Evolutionary conservation across 164 flowering plant species (phyloP).

Genomic region (Macadamia tetraphylla): DNA sequence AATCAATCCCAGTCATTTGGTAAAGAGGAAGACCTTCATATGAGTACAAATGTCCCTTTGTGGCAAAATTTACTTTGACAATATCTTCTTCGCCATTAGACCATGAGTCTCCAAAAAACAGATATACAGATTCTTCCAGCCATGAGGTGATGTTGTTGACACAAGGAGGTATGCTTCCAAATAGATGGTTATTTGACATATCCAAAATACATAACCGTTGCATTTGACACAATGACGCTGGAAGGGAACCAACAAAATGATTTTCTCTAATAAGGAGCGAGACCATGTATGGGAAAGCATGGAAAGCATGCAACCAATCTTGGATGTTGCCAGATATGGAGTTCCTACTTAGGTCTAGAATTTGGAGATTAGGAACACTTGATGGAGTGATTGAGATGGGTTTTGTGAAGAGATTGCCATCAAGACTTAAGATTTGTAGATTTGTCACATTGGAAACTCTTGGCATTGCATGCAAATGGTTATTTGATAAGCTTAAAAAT

Average conservation of each 20-base stretch:
- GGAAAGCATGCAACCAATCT: background rate
- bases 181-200: background rate
- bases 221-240: constrained; percentile 4
- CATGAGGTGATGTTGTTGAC: constrained; percentile 4
- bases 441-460: constrained; percentile 1
- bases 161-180: constrained; percentile 7
- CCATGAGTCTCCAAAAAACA: too few relatives aligned
- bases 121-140: background rate
- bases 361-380: background rate
- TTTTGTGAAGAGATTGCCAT: constrained; percentile 4
- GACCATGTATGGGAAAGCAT: background rate
- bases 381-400: background rate
- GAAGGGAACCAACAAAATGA: constrained; percentile 4
- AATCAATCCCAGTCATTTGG: constrained; percentile 8
- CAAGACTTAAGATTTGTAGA: background rate
- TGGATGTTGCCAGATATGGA: background rate
- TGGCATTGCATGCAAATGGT: too few relatives aligned
- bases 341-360: too few relatives aligned
- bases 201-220: constrained; percentile 2
- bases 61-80: background rate
- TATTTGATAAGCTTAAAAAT: too few relatives aligned
- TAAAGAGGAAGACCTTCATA: constrained; percentile 1
- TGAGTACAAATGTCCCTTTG: background rate
- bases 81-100: too few relatives aligned
- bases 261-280: constrained; percentile 1